Percentiles rank a stretch among this genome's conserved stretches.
phyloP scores from a whole-genome alignment of 2,329 filamentous ascomycete species.

The Cytospora mali region DNA sequence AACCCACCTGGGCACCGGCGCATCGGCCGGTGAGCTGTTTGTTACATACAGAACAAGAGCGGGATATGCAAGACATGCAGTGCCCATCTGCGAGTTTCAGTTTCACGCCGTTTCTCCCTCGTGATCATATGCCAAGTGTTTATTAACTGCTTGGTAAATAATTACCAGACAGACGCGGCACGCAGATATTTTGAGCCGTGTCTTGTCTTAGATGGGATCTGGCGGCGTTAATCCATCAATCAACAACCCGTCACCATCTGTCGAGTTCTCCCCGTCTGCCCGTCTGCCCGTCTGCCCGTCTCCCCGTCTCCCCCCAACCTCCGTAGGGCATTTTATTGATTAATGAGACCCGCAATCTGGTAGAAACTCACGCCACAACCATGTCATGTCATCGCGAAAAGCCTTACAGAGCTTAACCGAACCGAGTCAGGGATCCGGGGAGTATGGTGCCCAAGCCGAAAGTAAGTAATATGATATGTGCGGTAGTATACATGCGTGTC shows the following conservation, averaged over 20 bases:
- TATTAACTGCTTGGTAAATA: neutral
- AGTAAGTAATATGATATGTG: neutral
- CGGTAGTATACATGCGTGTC: no score
- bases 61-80: conserved; percentile 18
- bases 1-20: no score
- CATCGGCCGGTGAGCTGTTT: neutral
- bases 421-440: conserved; percentile 6
- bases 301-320: no score
- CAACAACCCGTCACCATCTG: no score
- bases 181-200: neutral
- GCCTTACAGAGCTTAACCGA: neutral
- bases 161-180: neutral
- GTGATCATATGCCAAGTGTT: neutral
- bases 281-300: no score
- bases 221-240: neutral
- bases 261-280: no score
- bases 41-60: neutral
- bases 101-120: neutral
- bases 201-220: neutral
- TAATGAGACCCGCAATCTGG: neutral
- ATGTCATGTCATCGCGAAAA: no score
- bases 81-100: conserved; percentile 16
- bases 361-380: conserved; percentile 3
- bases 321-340: no score
- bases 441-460: conserved; percentile 7